Evolutionary conservation across 345 rosid genomes (phyloP).

Genomic region (Gossypium australe): DNA sequence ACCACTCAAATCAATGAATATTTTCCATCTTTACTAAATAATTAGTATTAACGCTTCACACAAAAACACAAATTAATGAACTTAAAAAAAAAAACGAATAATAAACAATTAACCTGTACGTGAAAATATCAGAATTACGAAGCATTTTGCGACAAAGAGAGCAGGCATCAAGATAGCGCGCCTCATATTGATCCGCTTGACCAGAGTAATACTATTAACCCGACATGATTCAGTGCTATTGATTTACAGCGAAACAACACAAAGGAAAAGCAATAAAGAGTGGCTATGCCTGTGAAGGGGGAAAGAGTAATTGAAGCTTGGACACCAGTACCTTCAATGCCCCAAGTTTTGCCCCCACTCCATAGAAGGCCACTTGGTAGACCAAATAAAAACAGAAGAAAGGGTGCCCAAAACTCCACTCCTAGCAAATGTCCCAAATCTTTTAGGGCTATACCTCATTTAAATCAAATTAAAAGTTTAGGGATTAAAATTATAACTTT

Average conservation of each 20-base stretch:
- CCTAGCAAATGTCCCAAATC: conserved; percentile 14
- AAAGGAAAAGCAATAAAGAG: not conserved
- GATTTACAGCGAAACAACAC: not conserved
- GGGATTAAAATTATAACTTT: too few species aligned
- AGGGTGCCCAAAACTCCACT: conserved; percentile 30
- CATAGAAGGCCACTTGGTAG: too few species aligned
- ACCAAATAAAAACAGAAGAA: too few species aligned
- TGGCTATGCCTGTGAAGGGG: not conserved
- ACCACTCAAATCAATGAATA: not conserved
- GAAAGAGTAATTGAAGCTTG: not conserved
- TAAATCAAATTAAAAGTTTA: too few species aligned
- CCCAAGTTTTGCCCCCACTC: too few species aligned
- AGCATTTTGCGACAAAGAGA: conserved; percentile 63
- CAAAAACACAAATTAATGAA: not conserved
- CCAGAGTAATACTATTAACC: conserved; percentile 34
- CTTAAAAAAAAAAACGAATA: not conserved
- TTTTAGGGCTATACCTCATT: too few species aligned
- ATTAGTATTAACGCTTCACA: not conserved
- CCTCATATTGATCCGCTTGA: conserved; percentile 24
- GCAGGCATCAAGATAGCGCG: conserved; percentile 68
- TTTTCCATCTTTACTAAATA: not conserved
- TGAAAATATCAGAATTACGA: conserved; percentile 53
- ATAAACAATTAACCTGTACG: conserved; percentile 62
- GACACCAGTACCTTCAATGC: too few species aligned
- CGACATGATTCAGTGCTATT: conserved; percentile 16